These are phyloP conservation scores for Tuber aestivum DNA, from an alignment of 495 filamentous ascomycete species.

Conservation along the genomic window DNA sequence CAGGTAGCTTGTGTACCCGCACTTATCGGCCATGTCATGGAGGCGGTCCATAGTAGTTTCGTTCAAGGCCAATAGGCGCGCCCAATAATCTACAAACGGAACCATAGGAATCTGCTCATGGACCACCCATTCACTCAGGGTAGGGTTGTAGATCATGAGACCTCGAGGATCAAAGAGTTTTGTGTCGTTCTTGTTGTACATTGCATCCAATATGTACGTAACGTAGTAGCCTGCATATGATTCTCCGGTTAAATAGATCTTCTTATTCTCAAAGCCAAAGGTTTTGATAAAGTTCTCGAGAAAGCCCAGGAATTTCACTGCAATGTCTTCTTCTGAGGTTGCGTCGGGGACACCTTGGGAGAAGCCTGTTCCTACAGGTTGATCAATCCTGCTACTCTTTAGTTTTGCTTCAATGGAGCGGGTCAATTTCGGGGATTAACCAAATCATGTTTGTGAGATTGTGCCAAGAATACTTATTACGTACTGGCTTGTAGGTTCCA, in stretches of 20 bases:
- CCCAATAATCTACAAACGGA: slow-evolving; percentile 59
- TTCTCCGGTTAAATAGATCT: slow-evolving; percentile 65
- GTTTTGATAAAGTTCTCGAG: slow-evolving; percentile 65
- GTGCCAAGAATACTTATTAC: slow-evolving; percentile 63
- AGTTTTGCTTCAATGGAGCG: slow-evolving; percentile 12
- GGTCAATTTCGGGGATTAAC: slow-evolving; percentile 21
- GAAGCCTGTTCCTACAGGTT: slow-evolving; percentile 73
- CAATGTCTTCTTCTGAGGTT: slow-evolving; percentile 59
- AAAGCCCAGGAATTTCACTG: slow-evolving; percentile 63
- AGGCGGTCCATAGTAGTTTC: slow-evolving; percentile 58
- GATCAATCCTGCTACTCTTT: slow-evolving; percentile 51
- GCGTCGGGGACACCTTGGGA: slow-evolving; percentile 58
- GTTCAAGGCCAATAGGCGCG: slow-evolving; percentile 59
- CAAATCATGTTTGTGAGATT: slow-evolving; percentile 73
- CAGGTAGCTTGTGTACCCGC: slow-evolving; percentile 61
- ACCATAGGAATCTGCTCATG: slow-evolving; percentile 54
- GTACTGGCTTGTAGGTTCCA: slow-evolving; percentile 58
- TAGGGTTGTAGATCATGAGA: slow-evolving; percentile 65
- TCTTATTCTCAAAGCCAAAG: slow-evolving; percentile 57
- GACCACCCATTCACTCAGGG: slow-evolving; percentile 51
- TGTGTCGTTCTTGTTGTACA: slow-evolving; percentile 63
- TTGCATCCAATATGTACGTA: slow-evolving; percentile 67
- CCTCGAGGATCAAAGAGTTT: slow-evolving; percentile 62
- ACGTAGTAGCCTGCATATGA: slow-evolving; percentile 72
- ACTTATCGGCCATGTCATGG: slow-evolving; percentile 52